Conservation (phyloP, 495 filamentous ascomycete genomes). For the Lasiosphaeria miniovina region DNA sequence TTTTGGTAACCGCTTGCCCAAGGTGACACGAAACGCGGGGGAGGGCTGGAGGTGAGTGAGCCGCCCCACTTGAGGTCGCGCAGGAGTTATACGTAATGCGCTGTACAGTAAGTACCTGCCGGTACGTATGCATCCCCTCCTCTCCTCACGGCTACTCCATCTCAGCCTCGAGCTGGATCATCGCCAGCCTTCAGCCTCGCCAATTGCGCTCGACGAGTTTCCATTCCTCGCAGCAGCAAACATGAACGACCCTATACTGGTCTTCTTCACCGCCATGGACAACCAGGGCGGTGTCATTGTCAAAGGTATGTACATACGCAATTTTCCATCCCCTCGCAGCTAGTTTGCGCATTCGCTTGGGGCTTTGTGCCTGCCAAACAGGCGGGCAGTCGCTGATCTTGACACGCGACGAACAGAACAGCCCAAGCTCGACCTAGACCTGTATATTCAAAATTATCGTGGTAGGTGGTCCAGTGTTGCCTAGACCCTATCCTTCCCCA, state of each 20-base stretch:
- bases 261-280: slow-evolving; percentile 46
- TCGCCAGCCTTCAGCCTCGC: slow-evolving; percentile 19
- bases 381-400: slow-evolving; percentile 1
- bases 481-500: not conserved
- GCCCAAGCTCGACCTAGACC: slow-evolving; percentile 90
- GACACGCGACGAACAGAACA: slow-evolving; percentile 49
- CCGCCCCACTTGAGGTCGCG: too few species aligned
- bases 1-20: too few species aligned
- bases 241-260: slow-evolving; percentile 28
- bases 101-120: too few species aligned
- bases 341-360: not conserved
- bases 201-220: slow-evolving; percentile 4
- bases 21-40: too few species aligned
- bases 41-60: too few species aligned
- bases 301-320: slow-evolving; percentile 33
- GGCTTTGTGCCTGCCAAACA: slow-evolving; percentile 2
- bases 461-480: slow-evolving; percentile 48
- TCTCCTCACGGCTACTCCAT: not conserved
- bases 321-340: not conserved
- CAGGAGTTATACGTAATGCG: too few species aligned
- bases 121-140: too few species aligned
- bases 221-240: slow-evolving; percentile 4
- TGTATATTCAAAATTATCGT: slow-evolving; percentile 86
- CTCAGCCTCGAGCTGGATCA: slow-evolving; percentile 2
- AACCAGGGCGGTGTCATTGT: slow-evolving; percentile 45